Conservation (phyloP, 2,329 filamentous ascomycete genomes). For the Juglanconis sp. region DNA sequence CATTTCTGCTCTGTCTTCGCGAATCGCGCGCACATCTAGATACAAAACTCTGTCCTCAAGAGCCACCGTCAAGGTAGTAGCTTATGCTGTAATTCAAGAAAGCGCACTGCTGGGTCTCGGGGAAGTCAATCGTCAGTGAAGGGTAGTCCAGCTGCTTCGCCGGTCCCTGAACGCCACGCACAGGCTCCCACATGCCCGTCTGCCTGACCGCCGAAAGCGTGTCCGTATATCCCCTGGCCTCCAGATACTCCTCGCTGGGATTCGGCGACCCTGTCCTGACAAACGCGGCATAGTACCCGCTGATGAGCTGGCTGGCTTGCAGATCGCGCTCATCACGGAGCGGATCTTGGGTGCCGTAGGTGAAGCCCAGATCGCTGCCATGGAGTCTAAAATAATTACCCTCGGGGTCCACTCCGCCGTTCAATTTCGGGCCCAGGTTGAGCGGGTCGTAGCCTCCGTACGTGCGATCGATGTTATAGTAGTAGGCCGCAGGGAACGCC, state of each 20-base stretch:
- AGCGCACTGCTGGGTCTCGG: constrained; percentile 4
- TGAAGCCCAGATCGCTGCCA: constrained; percentile 15
- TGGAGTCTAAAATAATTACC: constrained; percentile 14
- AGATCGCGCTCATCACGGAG: constrained; percentile 10
- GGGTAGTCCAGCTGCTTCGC: constrained; percentile 13
- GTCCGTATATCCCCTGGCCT: constrained; percentile 3
- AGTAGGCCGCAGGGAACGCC: constrained; percentile 14
- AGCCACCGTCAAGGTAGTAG: constrained; percentile 12
- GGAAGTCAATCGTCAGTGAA: constrained; percentile 5
- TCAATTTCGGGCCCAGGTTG: constrained; percentile 1
- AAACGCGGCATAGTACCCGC: constrained; percentile 15
- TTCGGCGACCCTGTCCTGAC: constrained; percentile 10
- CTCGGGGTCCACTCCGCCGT: constrained; percentile 6
- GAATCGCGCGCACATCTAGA: no score
- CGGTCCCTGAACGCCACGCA: not conserved
- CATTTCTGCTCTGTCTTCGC: no score
- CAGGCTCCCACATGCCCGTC: constrained; percentile 11
- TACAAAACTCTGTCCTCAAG: not conserved
- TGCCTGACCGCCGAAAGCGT: constrained; percentile 2
- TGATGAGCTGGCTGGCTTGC: constrained; percentile 14
- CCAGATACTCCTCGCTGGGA: constrained; percentile 5
- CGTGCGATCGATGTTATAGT: constrained; percentile 12
- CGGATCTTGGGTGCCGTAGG: constrained; percentile 11
- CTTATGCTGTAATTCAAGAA: constrained; percentile 13
- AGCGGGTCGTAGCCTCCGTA: constrained; percentile 14